These are phyloP conservation scores for Pseudohalonectria lignicola DNA, from an alignment of 2,329 filamentous ascomycete genomes.

Conservation along the genomic window DNA sequence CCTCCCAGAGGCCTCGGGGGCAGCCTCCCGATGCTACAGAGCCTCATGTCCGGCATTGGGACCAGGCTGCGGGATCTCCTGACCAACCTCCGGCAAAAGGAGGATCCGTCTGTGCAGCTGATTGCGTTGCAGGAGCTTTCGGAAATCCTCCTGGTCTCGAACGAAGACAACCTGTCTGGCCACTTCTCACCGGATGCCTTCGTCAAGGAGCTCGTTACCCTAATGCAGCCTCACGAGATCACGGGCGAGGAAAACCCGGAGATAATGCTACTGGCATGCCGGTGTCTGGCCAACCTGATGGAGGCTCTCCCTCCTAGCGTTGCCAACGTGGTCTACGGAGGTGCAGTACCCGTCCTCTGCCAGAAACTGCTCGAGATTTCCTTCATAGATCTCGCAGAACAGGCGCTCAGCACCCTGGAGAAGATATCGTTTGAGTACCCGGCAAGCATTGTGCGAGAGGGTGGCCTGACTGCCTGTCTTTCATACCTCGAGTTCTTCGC, in stretches of 20 bases:
- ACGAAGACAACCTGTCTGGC: conserved; percentile 90
- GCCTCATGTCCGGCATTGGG: conserved; percentile 82
- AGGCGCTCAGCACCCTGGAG: conserved; percentile 89
- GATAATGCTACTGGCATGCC: conserved; percentile 92
- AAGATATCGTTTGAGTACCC: conserved; percentile 98
- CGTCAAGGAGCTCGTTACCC: conserved; percentile 80
- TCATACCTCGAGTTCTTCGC: conserved; percentile 97
- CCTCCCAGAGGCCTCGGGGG: conserved; percentile 48
- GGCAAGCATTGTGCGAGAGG: conserved; percentile 87
- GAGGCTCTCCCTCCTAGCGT: conserved; percentile 88
- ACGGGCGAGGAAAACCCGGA: conserved; percentile 82
- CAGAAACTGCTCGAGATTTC: conserved; percentile 92
- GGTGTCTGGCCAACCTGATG: conserved; percentile 95
- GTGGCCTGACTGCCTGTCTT: conserved; percentile 87
- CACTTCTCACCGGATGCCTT: conserved; percentile 92
- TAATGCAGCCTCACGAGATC: conserved; percentile 87
- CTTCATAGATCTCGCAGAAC: conserved; percentile 95
- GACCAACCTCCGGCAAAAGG: conserved; percentile 66
- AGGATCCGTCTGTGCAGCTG: conserved; percentile 77
- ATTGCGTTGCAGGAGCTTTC: conserved; percentile 90
- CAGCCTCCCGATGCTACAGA: conserved; percentile 77
- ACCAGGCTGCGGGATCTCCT: conserved; percentile 69
- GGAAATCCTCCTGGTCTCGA: conserved; percentile 86
- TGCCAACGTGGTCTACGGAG: conserved; percentile 94
- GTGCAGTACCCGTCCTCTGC: conserved; percentile 87